These are phyloP conservation scores for Kitagawia praeruptora DNA, from an alignment of 129 eudicot genomes.

Conservation along the genomic window DNA sequence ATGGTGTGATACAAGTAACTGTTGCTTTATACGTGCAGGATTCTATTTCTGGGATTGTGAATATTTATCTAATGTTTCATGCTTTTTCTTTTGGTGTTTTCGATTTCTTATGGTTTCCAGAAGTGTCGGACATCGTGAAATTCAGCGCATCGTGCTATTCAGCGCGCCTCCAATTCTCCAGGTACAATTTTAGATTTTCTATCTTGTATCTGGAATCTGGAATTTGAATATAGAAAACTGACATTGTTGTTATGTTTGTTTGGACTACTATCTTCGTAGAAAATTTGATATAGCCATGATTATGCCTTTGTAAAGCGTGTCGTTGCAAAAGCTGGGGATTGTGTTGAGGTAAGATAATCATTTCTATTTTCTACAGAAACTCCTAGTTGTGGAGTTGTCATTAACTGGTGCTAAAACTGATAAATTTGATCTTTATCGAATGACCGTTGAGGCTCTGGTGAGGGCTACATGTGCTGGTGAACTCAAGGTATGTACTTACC, in stretches of 20 bases:
- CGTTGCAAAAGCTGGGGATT: constrained; percentile 89
- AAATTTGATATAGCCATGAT: constrained; percentile 47
- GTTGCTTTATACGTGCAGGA: neutral
- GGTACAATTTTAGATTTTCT: constrained; percentile 34
- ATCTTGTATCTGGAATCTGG: neutral
- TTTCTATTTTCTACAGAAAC: neutral
- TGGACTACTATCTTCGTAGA: constrained; percentile 33
- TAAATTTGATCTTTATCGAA: neutral
- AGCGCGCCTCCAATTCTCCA: constrained; percentile 85
- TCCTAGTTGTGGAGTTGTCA: neutral
- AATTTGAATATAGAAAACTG: neutral
- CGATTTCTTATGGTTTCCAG: constrained; percentile 90
- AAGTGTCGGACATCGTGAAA: constrained; percentile 78
- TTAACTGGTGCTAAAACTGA: constrained; percentile 4
- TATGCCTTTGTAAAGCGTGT: constrained; percentile 78
- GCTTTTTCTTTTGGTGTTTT: constrained; percentile 15
- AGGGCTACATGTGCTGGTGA: too few species aligned
- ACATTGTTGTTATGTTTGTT: constrained; percentile 5
- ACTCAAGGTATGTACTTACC: too few species aligned
- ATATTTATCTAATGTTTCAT: constrained; percentile 4
- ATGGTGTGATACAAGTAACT: neutral
- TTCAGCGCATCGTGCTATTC: too few species aligned
- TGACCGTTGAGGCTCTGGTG: too few species aligned
- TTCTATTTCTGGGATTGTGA: neutral
- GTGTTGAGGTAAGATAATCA: constrained; percentile 57